These are phyloP conservation scores for Trypanosoma caninum DNA, from an alignment of 208 protist genomes.

Conservation along the genomic window DNA sequence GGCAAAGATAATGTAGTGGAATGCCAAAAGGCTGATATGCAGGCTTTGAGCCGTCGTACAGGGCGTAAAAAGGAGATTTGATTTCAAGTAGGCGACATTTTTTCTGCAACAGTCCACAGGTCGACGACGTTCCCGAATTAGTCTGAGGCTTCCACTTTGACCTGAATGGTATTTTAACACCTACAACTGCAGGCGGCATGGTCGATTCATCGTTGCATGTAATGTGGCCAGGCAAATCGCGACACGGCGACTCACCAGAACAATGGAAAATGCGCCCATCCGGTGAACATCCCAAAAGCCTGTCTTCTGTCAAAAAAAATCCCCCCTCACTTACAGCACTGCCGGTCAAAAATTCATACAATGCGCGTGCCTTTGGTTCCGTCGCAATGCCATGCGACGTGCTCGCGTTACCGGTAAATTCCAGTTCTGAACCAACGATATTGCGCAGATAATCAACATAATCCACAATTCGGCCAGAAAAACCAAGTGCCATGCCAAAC, in stretches of 20 bases:
- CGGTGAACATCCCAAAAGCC: slow-evolving; percentile 77
- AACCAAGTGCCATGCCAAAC: slow-evolving; percentile 83
- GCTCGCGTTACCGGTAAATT: slow-evolving; percentile 77
- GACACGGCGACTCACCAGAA: background rate
- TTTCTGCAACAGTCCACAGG: background rate
- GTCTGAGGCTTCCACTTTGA: slow-evolving; percentile 20
- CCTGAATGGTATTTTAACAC: slow-evolving; percentile 49
- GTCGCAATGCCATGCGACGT: slow-evolving; percentile 80
- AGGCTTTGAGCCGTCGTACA: slow-evolving; percentile 59
- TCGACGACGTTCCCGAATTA: background rate
- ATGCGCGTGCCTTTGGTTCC: slow-evolving; percentile 67
- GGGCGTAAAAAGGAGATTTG: slow-evolving; percentile 70
- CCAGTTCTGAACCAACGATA: slow-evolving; percentile 68
- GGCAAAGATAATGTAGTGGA: slow-evolving; percentile 83
- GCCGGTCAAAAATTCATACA: slow-evolving; percentile 86
- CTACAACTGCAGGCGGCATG: background rate
- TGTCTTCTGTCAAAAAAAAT: slow-evolving; percentile 65
- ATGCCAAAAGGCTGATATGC: slow-evolving; percentile 70
- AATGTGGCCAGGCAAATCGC: background rate
- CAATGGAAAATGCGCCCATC: slow-evolving; percentile 66
- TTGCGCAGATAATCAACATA: slow-evolving; percentile 77
- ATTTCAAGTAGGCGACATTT: slow-evolving; percentile 74
- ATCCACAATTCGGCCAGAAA: slow-evolving; percentile 72
- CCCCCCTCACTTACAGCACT: slow-evolving; percentile 66
- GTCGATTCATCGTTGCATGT: background rate